phyloP scores from a whole-genome alignment of 2,329 filamentous ascomycete genomes.

The Pseudophaeomoniella oleicola region DNA sequence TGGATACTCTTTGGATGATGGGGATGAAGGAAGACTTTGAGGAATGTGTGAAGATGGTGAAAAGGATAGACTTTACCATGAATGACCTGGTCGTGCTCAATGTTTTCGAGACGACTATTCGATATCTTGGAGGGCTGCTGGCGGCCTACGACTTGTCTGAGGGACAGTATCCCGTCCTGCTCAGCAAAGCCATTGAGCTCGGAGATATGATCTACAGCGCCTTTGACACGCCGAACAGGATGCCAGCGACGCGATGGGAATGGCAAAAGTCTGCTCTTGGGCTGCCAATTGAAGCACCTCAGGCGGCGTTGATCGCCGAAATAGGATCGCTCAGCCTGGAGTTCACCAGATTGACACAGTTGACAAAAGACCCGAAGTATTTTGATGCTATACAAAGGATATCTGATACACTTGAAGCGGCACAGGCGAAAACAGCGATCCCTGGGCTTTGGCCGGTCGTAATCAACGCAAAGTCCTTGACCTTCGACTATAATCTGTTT shows the following conservation, averaged over 20 bases:
- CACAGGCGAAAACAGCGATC: conserved; percentile 39
- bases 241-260: conserved; percentile 46
- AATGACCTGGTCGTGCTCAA: conserved; percentile 22
- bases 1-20: conserved; percentile 64
- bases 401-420: conserved; percentile 37
- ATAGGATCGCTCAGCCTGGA: conserved; percentile 47
- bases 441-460: conserved; percentile 50
- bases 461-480: conserved; percentile 32
- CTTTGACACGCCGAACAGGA: conserved; percentile 39
- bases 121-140: conserved; percentile 23
- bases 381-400: conserved; percentile 49
- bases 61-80: conserved; percentile 46
- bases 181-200: conserved; percentile 24
- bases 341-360: conserved; percentile 49
- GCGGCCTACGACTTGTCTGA: conserved; percentile 25
- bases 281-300: conserved; percentile 13
- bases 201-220: conserved; percentile 29
- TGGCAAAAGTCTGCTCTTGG: conserved; percentile 29
- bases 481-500: conserved; percentile 32
- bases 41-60: conserved; percentile 43
- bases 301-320: conserved; percentile 25
- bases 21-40: conserved; percentile 51
- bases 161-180: conserved; percentile 30
- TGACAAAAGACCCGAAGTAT: conserved; percentile 45
- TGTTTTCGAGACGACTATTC: conserved; percentile 25